phyloP scores from a whole-genome alignment of 2,329 filamentous ascomycete species.

The Corniculantispora saksenae region DNA sequence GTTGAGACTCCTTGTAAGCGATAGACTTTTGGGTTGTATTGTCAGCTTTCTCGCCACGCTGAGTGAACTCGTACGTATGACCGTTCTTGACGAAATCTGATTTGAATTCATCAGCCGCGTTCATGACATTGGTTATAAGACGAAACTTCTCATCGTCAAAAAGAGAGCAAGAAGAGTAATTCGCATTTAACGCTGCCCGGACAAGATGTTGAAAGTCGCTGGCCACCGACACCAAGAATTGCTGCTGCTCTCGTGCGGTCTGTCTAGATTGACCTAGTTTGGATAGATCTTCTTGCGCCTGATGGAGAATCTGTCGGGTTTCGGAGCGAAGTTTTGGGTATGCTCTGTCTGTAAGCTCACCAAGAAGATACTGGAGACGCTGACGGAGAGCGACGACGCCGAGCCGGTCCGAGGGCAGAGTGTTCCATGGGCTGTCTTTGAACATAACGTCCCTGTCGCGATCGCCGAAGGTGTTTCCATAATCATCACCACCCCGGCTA shows the following conservation, averaged over 20 bases:
- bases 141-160: slow-evolving; percentile 23
- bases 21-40: no score
- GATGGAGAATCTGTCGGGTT: slow-evolving; percentile 18
- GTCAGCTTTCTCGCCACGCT: not conserved
- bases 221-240: slow-evolving; percentile 23
- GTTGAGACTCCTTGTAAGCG: not conserved
- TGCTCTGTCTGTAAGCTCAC: slow-evolving; percentile 30
- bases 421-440: not conserved
- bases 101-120: slow-evolving; percentile 24
- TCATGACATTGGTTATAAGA: slow-evolving; percentile 26
- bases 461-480: not conserved
- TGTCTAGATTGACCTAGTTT: slow-evolving; percentile 21
- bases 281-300: slow-evolving; percentile 16
- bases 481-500: slow-evolving; percentile 28
- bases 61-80: slow-evolving; percentile 24
- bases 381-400: slow-evolving; percentile 28
- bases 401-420: slow-evolving; percentile 25
- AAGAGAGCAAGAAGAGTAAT: slow-evolving; percentile 20
- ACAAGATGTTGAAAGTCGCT: slow-evolving; percentile 24
- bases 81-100: slow-evolving; percentile 7
- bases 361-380: slow-evolving; percentile 29
- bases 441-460: not conserved
- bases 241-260: slow-evolving; percentile 23
- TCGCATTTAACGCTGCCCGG: slow-evolving; percentile 17
- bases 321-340: slow-evolving; percentile 31